Conservation (phyloP, 768 basidiomycete species). For the Kwoniella mangroviensis region DNA sequence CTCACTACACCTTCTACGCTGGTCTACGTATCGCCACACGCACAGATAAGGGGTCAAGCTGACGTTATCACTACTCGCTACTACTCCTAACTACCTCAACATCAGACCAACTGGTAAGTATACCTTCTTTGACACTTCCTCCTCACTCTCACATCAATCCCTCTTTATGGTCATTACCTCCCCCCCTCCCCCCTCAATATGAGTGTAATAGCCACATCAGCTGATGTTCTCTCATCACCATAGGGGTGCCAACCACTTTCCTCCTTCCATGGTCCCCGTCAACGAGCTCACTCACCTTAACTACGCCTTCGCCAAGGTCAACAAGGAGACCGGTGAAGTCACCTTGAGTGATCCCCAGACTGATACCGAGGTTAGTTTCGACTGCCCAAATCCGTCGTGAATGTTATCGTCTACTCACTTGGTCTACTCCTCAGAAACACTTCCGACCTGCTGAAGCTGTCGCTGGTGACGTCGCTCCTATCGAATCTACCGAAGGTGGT, state of each 20-base stretch:
- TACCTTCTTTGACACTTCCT: background rate
- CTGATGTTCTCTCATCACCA: background rate
- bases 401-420: background rate
- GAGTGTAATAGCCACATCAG: background rate
- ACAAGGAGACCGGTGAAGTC: slow-evolving; percentile 80
- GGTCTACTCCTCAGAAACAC: background rate
- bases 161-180: background rate
- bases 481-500: slow-evolving; percentile 89
- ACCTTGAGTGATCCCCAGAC: slow-evolving; percentile 87
- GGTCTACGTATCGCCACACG: background rate
- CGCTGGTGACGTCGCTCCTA: slow-evolving; percentile 91
- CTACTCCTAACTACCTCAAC: background rate
- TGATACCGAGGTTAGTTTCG: slow-evolving; percentile 67
- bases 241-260: slow-evolving; percentile 4
- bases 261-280: slow-evolving; percentile 66
- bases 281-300: slow-evolving; percentile 90
- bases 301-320: slow-evolving; percentile 89
- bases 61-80: background rate
- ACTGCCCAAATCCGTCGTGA: no score
- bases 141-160: background rate
- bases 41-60: background rate
- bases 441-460: slow-evolving; percentile 59
- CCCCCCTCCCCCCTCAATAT: background rate
- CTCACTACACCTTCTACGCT: background rate
- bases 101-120: slow-evolving; percentile 20